A percentile compares a stretch with the other conserved stretches of the same genome.
Conservation (phyloP, 2,329 filamentous ascomycete species). For the Aspergillus sp. region DNA sequence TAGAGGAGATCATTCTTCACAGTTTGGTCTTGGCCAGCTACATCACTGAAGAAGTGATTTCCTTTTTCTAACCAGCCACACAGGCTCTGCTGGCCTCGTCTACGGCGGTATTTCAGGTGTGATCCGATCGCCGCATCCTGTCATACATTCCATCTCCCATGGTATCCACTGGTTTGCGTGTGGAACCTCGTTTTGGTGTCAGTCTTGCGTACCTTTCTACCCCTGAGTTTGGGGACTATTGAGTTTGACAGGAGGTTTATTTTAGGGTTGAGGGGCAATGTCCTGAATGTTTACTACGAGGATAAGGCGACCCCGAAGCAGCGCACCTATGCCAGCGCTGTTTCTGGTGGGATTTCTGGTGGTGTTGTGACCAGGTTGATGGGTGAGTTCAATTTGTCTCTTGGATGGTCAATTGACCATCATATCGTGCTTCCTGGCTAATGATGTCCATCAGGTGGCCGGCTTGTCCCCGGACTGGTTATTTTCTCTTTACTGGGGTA, state of each 20-base stretch:
- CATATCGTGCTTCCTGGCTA: constrained; percentile 22
- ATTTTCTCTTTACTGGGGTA: constrained; percentile 61
- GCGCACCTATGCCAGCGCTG: constrained; percentile 64
- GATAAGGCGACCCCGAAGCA: constrained; percentile 58
- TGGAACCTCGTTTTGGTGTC: constrained; percentile 75
- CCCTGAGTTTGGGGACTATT: constrained; percentile 1
- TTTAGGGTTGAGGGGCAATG: constrained; percentile 42
- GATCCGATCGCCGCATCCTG: constrained; percentile 62
- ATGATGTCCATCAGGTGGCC: constrained; percentile 47
- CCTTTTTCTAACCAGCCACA: constrained; percentile 5
- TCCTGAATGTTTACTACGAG: constrained; percentile 50
- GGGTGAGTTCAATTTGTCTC: constrained; percentile 37
- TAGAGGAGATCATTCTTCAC: neutral
- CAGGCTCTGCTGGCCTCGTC: constrained; percentile 55
- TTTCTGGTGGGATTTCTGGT: constrained; percentile 69
- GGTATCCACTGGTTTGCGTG: constrained; percentile 80
- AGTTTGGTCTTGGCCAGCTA: neutral
- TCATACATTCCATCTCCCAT: constrained; percentile 69
- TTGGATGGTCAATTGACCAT: neutral
- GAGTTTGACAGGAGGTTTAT: constrained; percentile 25
- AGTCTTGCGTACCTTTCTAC: constrained; percentile 26
- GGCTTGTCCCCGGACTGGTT: constrained; percentile 59
- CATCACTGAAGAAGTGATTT: neutral
- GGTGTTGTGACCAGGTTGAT: constrained; percentile 57
- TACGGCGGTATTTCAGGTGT: constrained; percentile 71